Conservation (phyloP, 202 grass and related monocot genomes). For the Panicum hallii region DNA sequence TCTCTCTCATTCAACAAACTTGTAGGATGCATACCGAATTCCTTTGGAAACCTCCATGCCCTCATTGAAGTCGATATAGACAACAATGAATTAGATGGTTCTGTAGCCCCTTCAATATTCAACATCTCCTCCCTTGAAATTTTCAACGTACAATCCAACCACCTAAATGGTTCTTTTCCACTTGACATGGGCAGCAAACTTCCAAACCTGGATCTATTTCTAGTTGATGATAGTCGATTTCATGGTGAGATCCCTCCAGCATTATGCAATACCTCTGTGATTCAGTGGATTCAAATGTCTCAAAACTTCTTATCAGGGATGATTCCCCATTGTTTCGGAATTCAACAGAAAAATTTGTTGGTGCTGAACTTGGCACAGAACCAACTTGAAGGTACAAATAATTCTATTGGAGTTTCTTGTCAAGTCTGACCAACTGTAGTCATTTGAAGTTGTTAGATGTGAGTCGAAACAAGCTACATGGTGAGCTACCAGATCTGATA, state of each 20-base stretch:
- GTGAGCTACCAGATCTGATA: slow-evolving; percentile 31
- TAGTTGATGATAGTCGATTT: slow-evolving; percentile 25
- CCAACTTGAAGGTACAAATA: slow-evolving; percentile 5
- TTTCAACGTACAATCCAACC: slow-evolving; percentile 29
- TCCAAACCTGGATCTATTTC: slow-evolving; percentile 26
- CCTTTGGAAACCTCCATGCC: background rate
- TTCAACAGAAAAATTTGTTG: slow-evolving; percentile 5
- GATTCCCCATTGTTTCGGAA: slow-evolving; percentile 35
- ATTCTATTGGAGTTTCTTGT: slow-evolving; percentile 45
- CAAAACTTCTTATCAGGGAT: slow-evolving; percentile 16
- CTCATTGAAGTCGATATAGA: background rate
- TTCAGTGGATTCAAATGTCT: slow-evolving; percentile 6
- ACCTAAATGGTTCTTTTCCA: slow-evolving; percentile 36
- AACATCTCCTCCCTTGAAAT: slow-evolving; percentile 47
- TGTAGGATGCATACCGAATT: slow-evolving; percentile 23
- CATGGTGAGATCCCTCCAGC: slow-evolving; percentile 37
- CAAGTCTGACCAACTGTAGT: slow-evolving; percentile 30
- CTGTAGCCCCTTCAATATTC: slow-evolving; percentile 47
- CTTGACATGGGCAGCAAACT: background rate
- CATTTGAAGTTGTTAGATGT: slow-evolving; percentile 3
- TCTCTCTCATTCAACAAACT: slow-evolving; percentile 36
- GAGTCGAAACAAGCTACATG: slow-evolving; percentile 5
- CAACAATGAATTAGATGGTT: slow-evolving; percentile 38
- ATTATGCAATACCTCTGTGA: slow-evolving; percentile 44
- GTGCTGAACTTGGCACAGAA: background rate